phyloP scores from a whole-genome alignment of 202 grass and related monocot genomes.

The Panicum hallii region DNA sequence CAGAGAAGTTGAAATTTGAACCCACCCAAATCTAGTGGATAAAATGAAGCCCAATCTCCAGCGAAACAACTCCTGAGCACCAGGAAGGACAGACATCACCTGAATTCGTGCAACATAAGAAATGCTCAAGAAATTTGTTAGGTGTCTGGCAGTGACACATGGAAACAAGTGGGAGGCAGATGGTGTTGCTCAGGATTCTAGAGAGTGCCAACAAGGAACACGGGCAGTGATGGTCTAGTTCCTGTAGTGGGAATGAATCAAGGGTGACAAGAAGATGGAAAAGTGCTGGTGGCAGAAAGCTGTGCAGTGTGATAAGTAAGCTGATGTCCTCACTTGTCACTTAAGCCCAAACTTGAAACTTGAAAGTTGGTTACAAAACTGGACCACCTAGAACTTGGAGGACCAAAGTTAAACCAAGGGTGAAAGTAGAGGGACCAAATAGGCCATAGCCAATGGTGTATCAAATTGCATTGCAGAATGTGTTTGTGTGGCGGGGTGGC shows the following conservation, averaged over 20 bases:
- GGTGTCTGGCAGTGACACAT: not conserved
- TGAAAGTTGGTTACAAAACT: not conserved
- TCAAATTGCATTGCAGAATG: not conserved
- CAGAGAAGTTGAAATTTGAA: slow-evolving; percentile 2
- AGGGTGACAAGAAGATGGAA: not conserved
- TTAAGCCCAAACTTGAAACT: not conserved
- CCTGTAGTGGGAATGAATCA: not conserved
- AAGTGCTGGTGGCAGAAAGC: not conserved
- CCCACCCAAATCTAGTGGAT: not conserved
- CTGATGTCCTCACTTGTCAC: not conserved
- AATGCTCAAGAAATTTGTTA: not conserved
- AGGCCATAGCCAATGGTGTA: slow-evolving; percentile 10
- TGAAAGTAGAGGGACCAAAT: not conserved
- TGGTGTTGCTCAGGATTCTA: not conserved
- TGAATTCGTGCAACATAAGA: not conserved
- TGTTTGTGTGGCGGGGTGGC: too few relatives aligned
- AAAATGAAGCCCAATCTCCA: not conserved
- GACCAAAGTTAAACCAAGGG: not conserved
- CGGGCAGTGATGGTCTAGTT: not conserved
- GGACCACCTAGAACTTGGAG: not conserved
- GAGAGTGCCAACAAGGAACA: not conserved
- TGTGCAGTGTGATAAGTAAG: not conserved
- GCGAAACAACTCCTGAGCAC: not conserved
- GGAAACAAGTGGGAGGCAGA: not conserved
- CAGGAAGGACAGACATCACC: not conserved